A percentile compares a stretch with the other conserved stretches of the same genome.
Conservation (phyloP, 2,329 filamentous ascomycete genomes). For the Aspergillus thermomutatus region DNA sequence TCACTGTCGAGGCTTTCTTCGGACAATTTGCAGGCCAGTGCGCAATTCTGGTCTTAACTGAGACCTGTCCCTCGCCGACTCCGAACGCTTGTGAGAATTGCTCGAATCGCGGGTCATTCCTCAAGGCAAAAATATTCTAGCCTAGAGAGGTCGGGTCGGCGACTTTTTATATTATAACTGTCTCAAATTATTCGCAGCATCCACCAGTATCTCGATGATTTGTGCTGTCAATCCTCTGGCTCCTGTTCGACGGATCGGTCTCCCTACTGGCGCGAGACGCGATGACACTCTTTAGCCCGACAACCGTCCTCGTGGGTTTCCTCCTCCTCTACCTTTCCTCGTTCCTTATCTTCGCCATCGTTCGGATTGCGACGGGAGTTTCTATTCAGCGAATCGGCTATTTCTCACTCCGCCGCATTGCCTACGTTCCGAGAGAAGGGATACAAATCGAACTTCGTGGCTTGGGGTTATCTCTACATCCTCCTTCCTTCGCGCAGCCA, state of each 20-base stretch:
- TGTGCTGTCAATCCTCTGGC: slow-evolving; percentile 9
- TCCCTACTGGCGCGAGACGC: slow-evolving; percentile 30
- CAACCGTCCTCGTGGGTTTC: slow-evolving; percentile 81
- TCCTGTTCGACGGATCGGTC: slow-evolving; percentile 26
- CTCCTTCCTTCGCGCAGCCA: slow-evolving; percentile 93
- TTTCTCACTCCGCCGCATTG: slow-evolving; percentile 83
- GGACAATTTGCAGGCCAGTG: slow-evolving; percentile 12
- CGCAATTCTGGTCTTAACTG: slow-evolving; percentile 20
- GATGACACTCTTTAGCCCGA: slow-evolving; percentile 56
- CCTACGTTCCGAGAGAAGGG: slow-evolving; percentile 85
- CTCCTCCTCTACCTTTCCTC: slow-evolving; percentile 85
- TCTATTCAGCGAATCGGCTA: slow-evolving; percentile 96
- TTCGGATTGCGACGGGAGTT: slow-evolving; percentile 87
- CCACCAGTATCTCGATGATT: slow-evolving; percentile 18
- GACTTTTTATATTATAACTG: neutral
- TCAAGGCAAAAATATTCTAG: neutral
- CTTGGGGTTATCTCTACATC: slow-evolving; percentile 81
- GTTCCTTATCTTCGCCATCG: slow-evolving; percentile 87
- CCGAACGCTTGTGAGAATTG: slow-evolving; percentile 1
- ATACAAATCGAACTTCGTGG: slow-evolving; percentile 85
- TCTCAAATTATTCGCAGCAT: neutral
- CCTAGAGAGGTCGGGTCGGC: neutral
- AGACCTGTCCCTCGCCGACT: slow-evolving; percentile 16
- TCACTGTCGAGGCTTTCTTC: slow-evolving; percentile 7
- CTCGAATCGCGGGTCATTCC: neutral